Base-by-base conservation (phyloP, 2,329 filamentous ascomycete species). In the Penicillium paneum region DNA sequence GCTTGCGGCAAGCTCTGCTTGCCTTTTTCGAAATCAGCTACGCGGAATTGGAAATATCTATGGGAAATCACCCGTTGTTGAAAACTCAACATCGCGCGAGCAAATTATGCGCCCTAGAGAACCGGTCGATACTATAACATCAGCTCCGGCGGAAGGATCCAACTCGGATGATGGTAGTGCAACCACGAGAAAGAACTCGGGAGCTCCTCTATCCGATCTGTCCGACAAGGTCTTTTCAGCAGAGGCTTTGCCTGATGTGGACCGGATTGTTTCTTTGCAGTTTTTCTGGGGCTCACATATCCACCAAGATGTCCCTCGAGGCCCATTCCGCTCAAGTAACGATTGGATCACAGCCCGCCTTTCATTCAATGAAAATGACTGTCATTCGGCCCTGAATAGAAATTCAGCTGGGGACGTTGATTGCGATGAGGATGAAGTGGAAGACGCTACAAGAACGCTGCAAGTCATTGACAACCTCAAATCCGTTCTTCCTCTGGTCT, bases 321-420 rank as follows among this genome's bases (percentile, higher is more conserved):
- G 60, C 2, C 60, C 54, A 45, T 63, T 61, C 41, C 12, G 6
- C 3, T 57, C 56, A 3, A 58, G 52, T 29, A 34, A 29, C 17
- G 57, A 61, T 32, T 63, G 54, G 57, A 50, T 61, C 13, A 36
- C 24, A 47, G 31, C 57, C 13, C 52, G 46, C 17, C 53, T 63
- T 44, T 44, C 31, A 19, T 42, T 51, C 11, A 49, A 28, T 11
- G 46, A 57, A 24, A 58, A 52, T n/a, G 41, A 56, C n/a, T 54
- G 52, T 15, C 15, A 51, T 29, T 57, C 48, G n/a, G 42, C 24
- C n/a, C 13, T 58, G 12, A 26, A 39, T 1, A 57, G 56, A n/a
- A 17, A 43, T 6, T 47, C 41, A 35, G 15, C 35, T 40, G 29
- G 49, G 8, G 50, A 60, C 40, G 49, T 54, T 44, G 55, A 50